These are phyloP conservation scores for Coemansia sp. DNA, from an alignment of 371 early-diverging fungal species.

Conservation along the genomic window DNA sequence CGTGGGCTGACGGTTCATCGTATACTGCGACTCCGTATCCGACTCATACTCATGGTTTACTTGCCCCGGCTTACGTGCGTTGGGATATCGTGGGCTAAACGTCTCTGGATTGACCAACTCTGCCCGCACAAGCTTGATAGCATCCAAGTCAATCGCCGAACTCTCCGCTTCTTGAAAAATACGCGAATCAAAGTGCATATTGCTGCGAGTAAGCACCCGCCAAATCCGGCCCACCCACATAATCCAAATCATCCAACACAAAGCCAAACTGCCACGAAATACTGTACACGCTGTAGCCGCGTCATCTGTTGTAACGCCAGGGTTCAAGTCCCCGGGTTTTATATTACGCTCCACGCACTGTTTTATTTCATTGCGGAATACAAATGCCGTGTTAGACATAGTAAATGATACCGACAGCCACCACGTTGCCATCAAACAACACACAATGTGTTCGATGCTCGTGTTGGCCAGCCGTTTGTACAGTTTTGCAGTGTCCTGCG, in stretches of 20 bases:
- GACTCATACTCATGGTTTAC: neutral
- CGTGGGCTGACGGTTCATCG: neutral
- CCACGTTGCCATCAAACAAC: slow-evolving; percentile 39
- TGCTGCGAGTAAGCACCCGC: slow-evolving; percentile 33
- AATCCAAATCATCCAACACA: slow-evolving; percentile 35
- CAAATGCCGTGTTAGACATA: slow-evolving; percentile 31
- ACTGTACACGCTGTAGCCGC: slow-evolving; percentile 31
- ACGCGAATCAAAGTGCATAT: slow-evolving; percentile 39
- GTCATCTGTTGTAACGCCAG: neutral
- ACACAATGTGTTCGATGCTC: slow-evolving; percentile 15
- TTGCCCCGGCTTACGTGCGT: neutral
- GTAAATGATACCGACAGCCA: slow-evolving; percentile 34
- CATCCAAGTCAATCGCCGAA: slow-evolving; percentile 15
- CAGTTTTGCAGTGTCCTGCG: slow-evolving; percentile 4
- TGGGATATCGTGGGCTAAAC: slow-evolving; percentile 25
- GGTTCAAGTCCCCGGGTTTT: neutral
- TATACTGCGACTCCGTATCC: neutral
- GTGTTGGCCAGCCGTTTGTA: slow-evolving; percentile 20
- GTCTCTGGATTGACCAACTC: slow-evolving; percentile 23
- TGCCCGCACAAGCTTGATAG: slow-evolving; percentile 1
- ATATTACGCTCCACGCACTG: slow-evolving; percentile 6
- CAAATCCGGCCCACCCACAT: slow-evolving; percentile 32
- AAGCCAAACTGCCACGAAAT: slow-evolving; percentile 31
- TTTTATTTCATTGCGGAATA: slow-evolving; percentile 40
- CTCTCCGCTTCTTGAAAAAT: slow-evolving; percentile 28